A percentile compares a stretch with the other conserved stretches of the same genome.
These are phyloP conservation scores for Penium margaritaceum DNA, from an alignment of 139 green algal genomes.

Conservation along the genomic window DNA sequence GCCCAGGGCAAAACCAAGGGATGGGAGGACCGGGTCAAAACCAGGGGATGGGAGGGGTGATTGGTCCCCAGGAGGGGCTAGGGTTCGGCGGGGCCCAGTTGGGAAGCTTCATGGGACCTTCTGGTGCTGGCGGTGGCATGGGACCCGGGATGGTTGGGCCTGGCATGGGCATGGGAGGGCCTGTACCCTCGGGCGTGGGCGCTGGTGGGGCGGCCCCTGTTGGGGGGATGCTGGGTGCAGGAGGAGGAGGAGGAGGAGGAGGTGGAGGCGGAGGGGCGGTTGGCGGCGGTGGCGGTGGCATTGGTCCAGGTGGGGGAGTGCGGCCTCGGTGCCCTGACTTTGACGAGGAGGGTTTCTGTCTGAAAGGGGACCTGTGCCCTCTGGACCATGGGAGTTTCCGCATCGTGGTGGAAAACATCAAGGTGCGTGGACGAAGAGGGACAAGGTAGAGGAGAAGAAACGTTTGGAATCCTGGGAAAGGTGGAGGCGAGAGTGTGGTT, in stretches of 20 bases:
- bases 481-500: not conserved
- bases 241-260: conserved; percentile 13
- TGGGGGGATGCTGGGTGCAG: conserved; percentile 7
- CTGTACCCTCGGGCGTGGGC: too few species aligned
- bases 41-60: too few species aligned
- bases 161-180: too few species aligned
- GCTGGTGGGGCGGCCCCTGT: too few species aligned
- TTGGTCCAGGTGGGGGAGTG: not conserved
- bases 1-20: not conserved
- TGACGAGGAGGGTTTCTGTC: conserved; percentile 42
- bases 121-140: too few species aligned
- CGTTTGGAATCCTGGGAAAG: not conserved
- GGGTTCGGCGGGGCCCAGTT: too few species aligned
- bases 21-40: too few species aligned
- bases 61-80: too few species aligned
- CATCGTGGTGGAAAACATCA: conserved; percentile 40
- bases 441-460: not conserved
- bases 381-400: conserved; percentile 37
- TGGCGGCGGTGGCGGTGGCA: not conserved
- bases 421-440: conserved; percentile 14
- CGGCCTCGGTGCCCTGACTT: conserved; percentile 39
- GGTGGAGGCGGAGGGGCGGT: not conserved
- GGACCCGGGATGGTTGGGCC: too few species aligned
- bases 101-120: too few species aligned
- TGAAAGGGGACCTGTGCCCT: conserved; percentile 42